Evolutionary conservation across 805 yeast species (phyloP), one percentile per base, ranked within the genome.

Genomic region (Helenozyma rhizophorensis): DNA sequence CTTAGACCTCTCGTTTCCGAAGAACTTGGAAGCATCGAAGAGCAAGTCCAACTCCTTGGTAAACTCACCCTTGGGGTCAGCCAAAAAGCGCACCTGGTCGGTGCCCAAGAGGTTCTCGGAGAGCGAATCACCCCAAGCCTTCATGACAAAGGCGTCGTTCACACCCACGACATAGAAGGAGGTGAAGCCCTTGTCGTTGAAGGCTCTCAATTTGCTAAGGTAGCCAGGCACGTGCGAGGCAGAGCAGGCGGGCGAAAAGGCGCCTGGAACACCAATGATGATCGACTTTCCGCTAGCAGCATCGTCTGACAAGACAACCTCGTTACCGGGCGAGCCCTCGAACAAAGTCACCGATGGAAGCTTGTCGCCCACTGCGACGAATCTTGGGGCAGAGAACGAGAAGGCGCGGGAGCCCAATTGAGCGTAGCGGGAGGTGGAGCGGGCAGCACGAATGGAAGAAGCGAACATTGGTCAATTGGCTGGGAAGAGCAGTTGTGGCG

Each of bases 111-210:
- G 52, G 17, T 56, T 42, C 23, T 61, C 47, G 7, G 8, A 17
- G 8, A 17, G 19, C 2, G 29, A 16, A 35, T 78, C 72, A 27
- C 74, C 76, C 95, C 95, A 88, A 0, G 93, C 89, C 47, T 76
- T 73, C 51, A 80, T 76, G 30, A 87, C 96, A 57, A 88, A 88
- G 3, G 93, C 74, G 54, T 88, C 96, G 58, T 88, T 88, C 30
- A 85, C 95, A 13, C 93, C 71, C 22, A 88, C 75, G 26, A 88
- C 76, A 48, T 70, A 77, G 32, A 87, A 58, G 28, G 75, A 60
- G 16, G 61, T 48, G 60, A 75, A 69, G n/a, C 95, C 95, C 60
- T 82, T 80, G 18, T 66, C 68, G 40, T 72, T 64, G 51, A 87
- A 74, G 21, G 71, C 65, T 6, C 67, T 53, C 37, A 72, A 57